Evolutionary conservation across 2,329 filamentous ascomycete species (phyloP), one percentile per base, ranked within the genome.

Genomic region (Colletotrichum sp.): DNA sequence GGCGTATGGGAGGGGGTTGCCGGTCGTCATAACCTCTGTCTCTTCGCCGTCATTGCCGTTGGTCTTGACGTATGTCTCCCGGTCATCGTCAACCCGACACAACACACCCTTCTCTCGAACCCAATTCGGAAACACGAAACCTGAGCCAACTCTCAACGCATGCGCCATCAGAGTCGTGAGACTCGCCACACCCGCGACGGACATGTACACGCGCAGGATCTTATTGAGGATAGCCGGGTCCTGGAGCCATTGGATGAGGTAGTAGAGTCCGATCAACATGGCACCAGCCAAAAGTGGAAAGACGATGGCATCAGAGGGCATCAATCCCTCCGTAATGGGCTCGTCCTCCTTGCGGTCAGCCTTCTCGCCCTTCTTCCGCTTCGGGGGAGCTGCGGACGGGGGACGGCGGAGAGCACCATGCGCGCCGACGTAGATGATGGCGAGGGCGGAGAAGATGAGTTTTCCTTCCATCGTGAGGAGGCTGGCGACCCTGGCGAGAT

Each of bases 351-450:
- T 71, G 12, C 71, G 71, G n/a, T 69, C 32, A 13, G 34, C 52
- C 32, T 75, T 52, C 81, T 76, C 92, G 86, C 79, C 92, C 89
- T 12, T 91, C 79, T 10, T 91, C 79, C 85, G 84, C 67, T 86
- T 86, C 15, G 88, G 82, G 2, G 92, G 90, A 3, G 88, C 93
- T 1, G 96, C 96, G 2, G 96, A 98, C 0, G 94, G 92, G 1
- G 96, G 96, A 21, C 95, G 91, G 16, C 94, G 93, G 24, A 99
- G 90, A 2, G 96, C 94, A n/a, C 94, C 95, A 84, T 98, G 95
- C 10, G 96, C 92, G 64, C 95, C 95, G 7, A 95, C 89, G 85
- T 95, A 97, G 81, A 98, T 98, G 69, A 96, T 95, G 77, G 94
- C 92, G 18, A 98, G 85, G 16, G 96, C 93, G 32, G 95, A 93